phyloP scores from a whole-genome alignment of 305 asterid species.

The Plantago lanceolata region DNA sequence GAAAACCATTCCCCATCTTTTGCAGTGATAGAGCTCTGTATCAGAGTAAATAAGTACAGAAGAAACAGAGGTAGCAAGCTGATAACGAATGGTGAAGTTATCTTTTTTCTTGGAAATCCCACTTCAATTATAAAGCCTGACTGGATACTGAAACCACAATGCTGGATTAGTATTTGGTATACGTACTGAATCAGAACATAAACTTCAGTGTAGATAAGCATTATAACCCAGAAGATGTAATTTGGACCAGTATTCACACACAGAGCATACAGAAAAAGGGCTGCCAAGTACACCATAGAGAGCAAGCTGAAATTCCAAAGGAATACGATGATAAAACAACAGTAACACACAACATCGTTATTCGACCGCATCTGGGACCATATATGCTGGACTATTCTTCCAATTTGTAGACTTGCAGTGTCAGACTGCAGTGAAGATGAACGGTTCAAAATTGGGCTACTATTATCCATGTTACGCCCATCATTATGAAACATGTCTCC shows the following conservation, averaged over 20 bases:
- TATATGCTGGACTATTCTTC: constrained; percentile 63
- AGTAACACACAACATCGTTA: constrained; percentile 89
- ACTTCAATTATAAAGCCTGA: constrained; percentile 56
- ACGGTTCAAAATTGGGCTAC: constrained; percentile 33
- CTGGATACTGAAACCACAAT: constrained; percentile 85
- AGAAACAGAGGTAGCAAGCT: constrained; percentile 83
- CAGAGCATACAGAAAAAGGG: constrained; percentile 84
- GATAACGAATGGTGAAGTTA: constrained; percentile 78
- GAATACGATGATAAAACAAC: constrained; percentile 79
- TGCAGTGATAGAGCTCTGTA: constrained; percentile 96
- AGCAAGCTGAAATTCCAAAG: constrained; percentile 98
- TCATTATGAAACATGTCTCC: constrained; percentile 36
- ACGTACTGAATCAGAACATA: constrained; percentile 78
- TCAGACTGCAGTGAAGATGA: constrained; percentile 73
- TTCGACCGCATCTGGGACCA: constrained; percentile 92
- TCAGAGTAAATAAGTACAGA: constrained; percentile 82
- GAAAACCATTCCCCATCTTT: constrained; percentile 97
- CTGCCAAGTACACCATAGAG: constrained; percentile 86
- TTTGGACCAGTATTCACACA: constrained; percentile 93
- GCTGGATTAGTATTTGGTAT: constrained; percentile 89
- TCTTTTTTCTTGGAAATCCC: constrained; percentile 79
- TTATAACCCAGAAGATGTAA: constrained; percentile 81
- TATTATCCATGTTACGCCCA: constrained; percentile 30
- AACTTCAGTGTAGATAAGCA: constrained; percentile 86
- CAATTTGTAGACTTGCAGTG: constrained; percentile 73